Base-by-base conservation (phyloP, 2,329 filamentous ascomycete species). In the Chrysoporthe austroafricana region DNA sequence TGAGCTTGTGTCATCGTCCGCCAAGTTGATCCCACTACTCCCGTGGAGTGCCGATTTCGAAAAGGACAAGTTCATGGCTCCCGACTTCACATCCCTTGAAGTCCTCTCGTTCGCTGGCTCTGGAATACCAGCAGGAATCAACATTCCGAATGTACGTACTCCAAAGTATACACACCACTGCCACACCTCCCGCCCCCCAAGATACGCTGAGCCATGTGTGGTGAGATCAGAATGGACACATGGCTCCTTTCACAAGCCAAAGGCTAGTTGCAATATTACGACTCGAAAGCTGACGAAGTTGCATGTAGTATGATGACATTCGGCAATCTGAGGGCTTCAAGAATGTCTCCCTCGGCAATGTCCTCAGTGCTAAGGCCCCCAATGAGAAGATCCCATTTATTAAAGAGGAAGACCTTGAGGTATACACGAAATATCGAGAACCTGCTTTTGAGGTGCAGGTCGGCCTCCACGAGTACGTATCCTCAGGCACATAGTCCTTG, bases 311-410 rank as follows among this genome's bases (percentile, higher is more conserved):
- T 73, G 91, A 93, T 72, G 88, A 90, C 70, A 93, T 96, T 69
- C 86, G 93, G 70, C 92, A 96, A 76, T 90, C 87, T 5, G 89
- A 93, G 69, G 93, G 93, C 2, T 97, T 96, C 87, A 97, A 97
- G 82, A 96, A 96, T 73, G 93, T 96, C 14, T 97, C 93, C 13
- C 86, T 99, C 2, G 96, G 95, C 63, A 99, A 99, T 73, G 93
- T 98, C 2, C 83, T 98, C 44, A 92, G 90, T 71, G 96, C 96
- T 16, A 97, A 97, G 81, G 91, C 94, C 0, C 93, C 94, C 0
- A 91, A 97, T 74, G 95, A 98, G 82, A 91, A 92, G 72, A 91
- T 97, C 39, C 95, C 95, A 0, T 97, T 98, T 80, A 94, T 99
- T 74, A 85, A 88, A 16, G 88, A 92, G 1, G 84, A 87, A 57